Evolutionary conservation across 2,329 filamentous ascomycete genomes (phyloP), one percentile per base, ranked within the genome.

Genomic region (Huntiella bhutanensis): DNA sequence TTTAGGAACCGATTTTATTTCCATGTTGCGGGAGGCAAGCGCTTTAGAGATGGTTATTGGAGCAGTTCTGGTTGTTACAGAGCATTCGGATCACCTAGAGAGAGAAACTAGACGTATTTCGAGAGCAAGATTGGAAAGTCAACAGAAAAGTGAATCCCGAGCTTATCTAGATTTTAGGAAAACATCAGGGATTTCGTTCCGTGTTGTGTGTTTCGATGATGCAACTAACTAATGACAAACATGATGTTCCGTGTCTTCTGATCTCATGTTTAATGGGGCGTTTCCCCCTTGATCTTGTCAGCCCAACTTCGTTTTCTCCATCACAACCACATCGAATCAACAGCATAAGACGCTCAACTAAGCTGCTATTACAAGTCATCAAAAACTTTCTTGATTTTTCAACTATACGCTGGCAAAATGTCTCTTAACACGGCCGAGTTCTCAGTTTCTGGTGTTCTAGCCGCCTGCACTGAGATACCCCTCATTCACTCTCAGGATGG

Each of bases 311-410:
- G 11, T 60, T 87, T 17, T 69, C 76, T 45, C 66, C 71, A n/a
- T 81, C 86, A 53, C 80, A 85, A 55, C 68, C 70, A 49, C 80
- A 86, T 47, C 82, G 76, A 51, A 77, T 81, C 2, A 78, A 84
- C 53, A 85, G 84, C 51, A 83, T 88, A 4, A 77, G 83, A 54
- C 70, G 80, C 44, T 87, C 81, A 4, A 82, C 80, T 0, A 86
- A 88, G 52, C 84, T 82, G 2, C 64, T 92, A 2, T 66, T 92
- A 15, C 88, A 83, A 0, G 80, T 93, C 37, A 92, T 92, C 60
- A 92, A 93, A 55, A 85, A 93, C 55, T 92, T 92, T 47, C 65
- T 93, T 1, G 85, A 92, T 60, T 87, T 91, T 58, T 91, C 83
- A 92, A 59, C 85, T 1, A 82, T 87, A 57, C 1, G 82, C 79